Evolutionary conservation across 176 grass and related monocot species (phyloP).

Genomic region (Pharus latifolius): DNA sequence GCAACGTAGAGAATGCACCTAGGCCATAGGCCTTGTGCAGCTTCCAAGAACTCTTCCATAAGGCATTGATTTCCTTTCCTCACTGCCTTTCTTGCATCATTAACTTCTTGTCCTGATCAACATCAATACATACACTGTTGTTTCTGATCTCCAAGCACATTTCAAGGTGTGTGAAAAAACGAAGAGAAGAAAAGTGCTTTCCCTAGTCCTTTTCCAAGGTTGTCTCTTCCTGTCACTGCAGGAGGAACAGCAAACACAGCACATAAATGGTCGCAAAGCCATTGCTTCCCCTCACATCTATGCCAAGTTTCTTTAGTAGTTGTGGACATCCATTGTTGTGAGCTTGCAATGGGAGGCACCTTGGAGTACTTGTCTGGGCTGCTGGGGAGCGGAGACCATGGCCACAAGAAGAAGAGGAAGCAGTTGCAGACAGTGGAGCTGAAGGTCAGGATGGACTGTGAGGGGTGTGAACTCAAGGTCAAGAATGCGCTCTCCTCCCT

Average conservation of each 20-base stretch:
- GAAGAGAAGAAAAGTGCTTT: not conserved
- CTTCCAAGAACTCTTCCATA: not conserved
- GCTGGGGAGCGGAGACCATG: slow-evolving; percentile 27
- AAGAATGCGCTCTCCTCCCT: slow-evolving; percentile 49
- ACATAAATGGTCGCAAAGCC: not conserved
- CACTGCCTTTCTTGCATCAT: slow-evolving; percentile 6
- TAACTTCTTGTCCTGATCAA: not conserved
- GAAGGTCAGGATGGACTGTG: slow-evolving; percentile 73
- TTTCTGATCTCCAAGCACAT: not conserved
- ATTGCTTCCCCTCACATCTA: not conserved
- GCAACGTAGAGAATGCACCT: not conserved
- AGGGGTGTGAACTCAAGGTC: slow-evolving; percentile 66
- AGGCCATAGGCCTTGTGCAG: not conserved
- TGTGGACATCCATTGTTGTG: not conserved
- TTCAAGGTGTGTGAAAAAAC: not conserved
- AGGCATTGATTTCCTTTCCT: not conserved
- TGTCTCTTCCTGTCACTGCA: not conserved
- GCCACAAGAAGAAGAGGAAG: slow-evolving; percentile 43
- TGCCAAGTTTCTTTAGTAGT: not conserved
- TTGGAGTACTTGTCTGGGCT: slow-evolving; percentile 45
- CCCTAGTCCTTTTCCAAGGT: not conserved
- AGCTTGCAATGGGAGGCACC: slow-evolving; percentile 23
- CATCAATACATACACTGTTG: not conserved
- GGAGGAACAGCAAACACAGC: not conserved
- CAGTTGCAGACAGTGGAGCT: slow-evolving; percentile 62